Percentiles rank a stretch among this genome's conserved stretches.
phyloP scores from a whole-genome alignment of 169 alveolate species.

The Cyclospora cayetanensis region DNA sequence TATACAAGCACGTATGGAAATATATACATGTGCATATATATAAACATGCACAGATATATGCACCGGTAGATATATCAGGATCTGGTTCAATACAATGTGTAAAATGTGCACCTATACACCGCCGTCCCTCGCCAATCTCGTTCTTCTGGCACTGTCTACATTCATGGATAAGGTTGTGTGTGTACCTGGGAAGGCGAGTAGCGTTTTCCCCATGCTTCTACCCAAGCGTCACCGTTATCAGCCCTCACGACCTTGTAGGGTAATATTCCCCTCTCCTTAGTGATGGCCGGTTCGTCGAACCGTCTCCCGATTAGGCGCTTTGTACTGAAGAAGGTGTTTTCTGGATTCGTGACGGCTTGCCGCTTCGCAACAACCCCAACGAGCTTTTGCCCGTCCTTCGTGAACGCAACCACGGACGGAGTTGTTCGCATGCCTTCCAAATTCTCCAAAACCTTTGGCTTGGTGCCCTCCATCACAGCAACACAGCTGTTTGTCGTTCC shows the following conservation, averaged over 20 bases:
- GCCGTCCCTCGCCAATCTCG: too few relatives aligned
- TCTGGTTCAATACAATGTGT: too few relatives aligned
- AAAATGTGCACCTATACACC: too few relatives aligned
- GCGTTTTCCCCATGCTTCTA: conserved; percentile 95
- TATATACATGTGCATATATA: too few relatives aligned
- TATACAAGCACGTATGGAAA: too few relatives aligned
- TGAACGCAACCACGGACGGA: conserved; percentile 99
- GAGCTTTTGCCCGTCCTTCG: conserved; percentile 95
- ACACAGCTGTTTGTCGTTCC: conserved; percentile 99
- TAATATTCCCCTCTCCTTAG: conserved; percentile 95
- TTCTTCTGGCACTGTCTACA: too few relatives aligned
- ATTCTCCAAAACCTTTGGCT: conserved; percentile 96
- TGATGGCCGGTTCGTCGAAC: conserved; percentile 94
- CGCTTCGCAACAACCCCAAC: conserved; percentile 98
- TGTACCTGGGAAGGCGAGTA: conserved; percentile 95
- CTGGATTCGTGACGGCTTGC: conserved; percentile 94
- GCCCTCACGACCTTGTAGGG: conserved; percentile 97
- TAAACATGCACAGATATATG: too few relatives aligned
- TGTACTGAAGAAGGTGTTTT: conserved; percentile 97
- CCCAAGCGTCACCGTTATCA: conserved; percentile 98
- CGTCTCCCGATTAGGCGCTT: conserved; percentile 97
- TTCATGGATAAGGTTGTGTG: too few relatives aligned
- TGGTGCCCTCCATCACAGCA: conserved; percentile 96
- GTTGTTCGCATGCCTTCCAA: conserved; percentile 99
- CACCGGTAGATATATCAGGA: too few relatives aligned